Percentiles rank a stretch among this genome's conserved stretches.
phyloP scores from a whole-genome alignment of 2,329 filamentous ascomycete genomes.

The Capronia americana region DNA sequence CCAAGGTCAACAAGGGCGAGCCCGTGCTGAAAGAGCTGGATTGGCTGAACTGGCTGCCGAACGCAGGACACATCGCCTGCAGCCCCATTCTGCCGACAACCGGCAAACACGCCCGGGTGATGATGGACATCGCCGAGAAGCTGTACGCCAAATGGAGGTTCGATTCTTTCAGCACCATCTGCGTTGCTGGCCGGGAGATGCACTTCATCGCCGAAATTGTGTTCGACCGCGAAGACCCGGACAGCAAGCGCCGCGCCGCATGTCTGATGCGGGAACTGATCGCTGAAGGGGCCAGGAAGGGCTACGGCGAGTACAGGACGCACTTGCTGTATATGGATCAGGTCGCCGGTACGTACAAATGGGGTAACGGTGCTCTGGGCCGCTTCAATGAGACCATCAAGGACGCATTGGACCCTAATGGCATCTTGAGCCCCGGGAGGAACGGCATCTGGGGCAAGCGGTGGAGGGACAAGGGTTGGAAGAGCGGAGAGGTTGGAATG shows the following conservation, averaged over 20 bases:
- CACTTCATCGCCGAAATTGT: constrained; percentile 63
- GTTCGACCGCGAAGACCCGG: constrained; percentile 56
- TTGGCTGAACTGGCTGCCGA: constrained; percentile 60
- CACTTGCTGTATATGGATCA: constrained; percentile 55
- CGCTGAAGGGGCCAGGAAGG: constrained; percentile 48
- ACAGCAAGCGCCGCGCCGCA: constrained; percentile 48
- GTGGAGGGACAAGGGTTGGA: constrained; percentile 18
- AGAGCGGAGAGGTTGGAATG: constrained; percentile 7
- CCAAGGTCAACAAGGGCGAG: constrained; percentile 39
- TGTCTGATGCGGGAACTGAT: constrained; percentile 46
- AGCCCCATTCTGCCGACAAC: constrained; percentile 59
- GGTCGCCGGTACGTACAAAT: constrained; percentile 54
- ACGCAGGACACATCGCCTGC: constrained; percentile 60
- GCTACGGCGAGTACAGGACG: constrained; percentile 56
- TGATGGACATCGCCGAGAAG: constrained; percentile 55
- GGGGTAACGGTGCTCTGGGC: constrained; percentile 50
- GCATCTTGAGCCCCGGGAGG: constrained; percentile 56
- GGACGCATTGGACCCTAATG: constrained; percentile 57
- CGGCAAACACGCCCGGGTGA: constrained; percentile 54
- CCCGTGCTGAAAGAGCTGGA: constrained; percentile 46
- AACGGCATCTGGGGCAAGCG: constrained; percentile 52
- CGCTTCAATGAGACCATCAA: constrained; percentile 56
- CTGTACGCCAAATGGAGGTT: constrained; percentile 56
- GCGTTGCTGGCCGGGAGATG: constrained; percentile 60
- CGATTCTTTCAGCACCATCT: constrained; percentile 60